Evolutionary conservation across 768 basidiomycete genomes (phyloP), one percentile per base, ranked within the genome.

Genomic region (Coprinopsis cinerea): DNA sequence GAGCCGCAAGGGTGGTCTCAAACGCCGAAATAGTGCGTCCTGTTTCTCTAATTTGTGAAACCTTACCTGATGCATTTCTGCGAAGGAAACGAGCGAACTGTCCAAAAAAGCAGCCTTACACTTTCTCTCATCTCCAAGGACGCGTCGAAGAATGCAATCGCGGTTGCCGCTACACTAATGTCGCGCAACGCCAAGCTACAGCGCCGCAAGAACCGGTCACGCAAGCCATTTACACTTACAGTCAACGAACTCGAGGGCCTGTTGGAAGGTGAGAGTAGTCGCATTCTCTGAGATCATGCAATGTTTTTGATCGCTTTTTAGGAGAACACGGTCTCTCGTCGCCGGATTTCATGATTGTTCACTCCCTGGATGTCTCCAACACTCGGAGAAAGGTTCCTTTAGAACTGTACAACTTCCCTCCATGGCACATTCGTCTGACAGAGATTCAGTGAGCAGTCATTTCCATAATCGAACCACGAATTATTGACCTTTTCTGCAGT

Each of bases 381-480:
- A 63, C 62, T 30, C 63, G 67, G 30, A 61, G 59, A 32, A 46
- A 32, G 47, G 58, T 68, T 20, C 79, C 85, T 1, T 64, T 83
- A 44, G 86, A 90, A 61, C 68, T 90, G 18, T 68, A 84, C 55
- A 85, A 83, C 3, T 90, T 85, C 57, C 89, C 89, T 15, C 89
- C 89, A 14, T 92, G 89, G 88, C 89, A 92, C 57, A 78, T 82
- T n/a, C 72, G 83, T 48, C 67, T 92, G 35, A 87, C 86, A 39
- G 89, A 92, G 63, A 81, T 92, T 53, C 75, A 82, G 89, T 90
- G 60, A 66, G n/a, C 14, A 28, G 13, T 48, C n/a, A n/a, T n/a
- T n/a, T n/a, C n/a, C n/a, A n/a, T n/a, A n/a, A n/a, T n/a, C n/a
- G n/a, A n/a, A n/a, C n/a, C n/a, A n/a, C n/a, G n/a, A n/a, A n/a